These are phyloP conservation scores for Cyanodermella asteris DNA, from an alignment of 2,329 filamentous ascomycete genomes.

Conservation along the genomic window DNA sequence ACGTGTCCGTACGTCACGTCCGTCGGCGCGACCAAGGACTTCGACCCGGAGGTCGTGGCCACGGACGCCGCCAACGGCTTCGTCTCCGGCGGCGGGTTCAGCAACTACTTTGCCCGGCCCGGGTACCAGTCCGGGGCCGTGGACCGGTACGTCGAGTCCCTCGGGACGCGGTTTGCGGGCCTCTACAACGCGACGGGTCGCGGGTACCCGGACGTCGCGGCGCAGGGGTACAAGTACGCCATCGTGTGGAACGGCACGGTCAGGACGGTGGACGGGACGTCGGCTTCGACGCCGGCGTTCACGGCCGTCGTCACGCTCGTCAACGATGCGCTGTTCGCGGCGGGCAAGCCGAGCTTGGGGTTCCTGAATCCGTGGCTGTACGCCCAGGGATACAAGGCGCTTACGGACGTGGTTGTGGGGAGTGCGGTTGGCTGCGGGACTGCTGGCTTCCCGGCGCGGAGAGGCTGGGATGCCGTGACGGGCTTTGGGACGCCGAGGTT, in stretches of 20 bases:
- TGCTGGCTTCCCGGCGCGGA: slow-evolving; percentile 15
- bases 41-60: slow-evolving; percentile 27
- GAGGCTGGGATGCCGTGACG: slow-evolving; percentile 21
- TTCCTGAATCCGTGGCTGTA: slow-evolving; percentile 14
- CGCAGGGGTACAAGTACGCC: slow-evolving; percentile 12
- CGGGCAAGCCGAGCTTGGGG: slow-evolving; percentile 15
- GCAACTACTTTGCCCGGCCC: slow-evolving; percentile 27
- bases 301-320: slow-evolving; percentile 16
- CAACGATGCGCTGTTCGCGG: slow-evolving; percentile 17
- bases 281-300: slow-evolving; percentile 17
- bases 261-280: slow-evolving; percentile 15
- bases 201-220: slow-evolving; percentile 5
- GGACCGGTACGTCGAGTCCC: slow-evolving; percentile 19
- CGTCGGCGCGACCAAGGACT: slow-evolving; percentile 36
- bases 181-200: slow-evolving; percentile 4
- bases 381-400: slow-evolving; percentile 19
- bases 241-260: slow-evolving; percentile 15
- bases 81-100: slow-evolving; percentile 27
- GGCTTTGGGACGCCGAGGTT: slow-evolving; percentile 17
- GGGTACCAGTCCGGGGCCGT: slow-evolving; percentile 22
- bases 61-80: slow-evolving; percentile 22
- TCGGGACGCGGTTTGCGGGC: slow-evolving; percentile 18
- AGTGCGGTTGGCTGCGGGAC: slow-evolving; percentile 15
- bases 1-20: slow-evolving; percentile 47
- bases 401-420: slow-evolving; percentile 24